A percentile compares a stretch with the other conserved stretches of the same genome.
Conservation (phyloP, 139 green algal species). For the Diplosphaera chodatii region DNA sequence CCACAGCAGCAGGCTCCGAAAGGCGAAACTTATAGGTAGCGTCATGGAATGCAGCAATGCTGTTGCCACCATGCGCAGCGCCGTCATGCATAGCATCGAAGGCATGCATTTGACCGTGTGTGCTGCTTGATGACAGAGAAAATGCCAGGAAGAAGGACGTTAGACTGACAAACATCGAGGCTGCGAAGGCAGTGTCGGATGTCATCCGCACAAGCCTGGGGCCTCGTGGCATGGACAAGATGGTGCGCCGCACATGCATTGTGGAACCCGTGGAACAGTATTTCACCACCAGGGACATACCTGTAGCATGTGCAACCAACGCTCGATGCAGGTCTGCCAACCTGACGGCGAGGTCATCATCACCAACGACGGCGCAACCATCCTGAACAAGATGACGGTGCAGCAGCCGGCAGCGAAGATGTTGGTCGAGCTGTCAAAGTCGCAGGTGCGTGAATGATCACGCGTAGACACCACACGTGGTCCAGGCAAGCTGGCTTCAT, state of each 20-base stretch:
- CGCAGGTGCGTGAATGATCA: no score
- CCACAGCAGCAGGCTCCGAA: background rate
- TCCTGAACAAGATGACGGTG: slow-evolving; percentile 97
- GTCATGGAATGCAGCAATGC: no score
- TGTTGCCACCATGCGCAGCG: no score
- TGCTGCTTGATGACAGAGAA: slow-evolving; percentile 50
- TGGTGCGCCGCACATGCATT: no score
- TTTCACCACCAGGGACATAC: no score
- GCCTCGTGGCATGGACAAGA: slow-evolving; percentile 98
- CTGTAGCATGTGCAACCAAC: no score
- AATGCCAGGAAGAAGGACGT: slow-evolving; percentile 88
- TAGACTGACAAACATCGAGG: slow-evolving; percentile 89
- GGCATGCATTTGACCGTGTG: background rate
- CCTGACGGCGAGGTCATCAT: slow-evolving; percentile 96
- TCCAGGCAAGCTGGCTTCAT: no score
- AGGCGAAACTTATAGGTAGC: background rate
- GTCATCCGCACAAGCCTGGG: slow-evolving; percentile 91
- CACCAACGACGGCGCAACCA: slow-evolving; percentile 98
- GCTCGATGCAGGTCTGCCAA: slow-evolving; percentile 77
- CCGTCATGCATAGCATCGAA: no score
- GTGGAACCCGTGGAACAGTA: no score
- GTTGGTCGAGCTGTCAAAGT: slow-evolving; percentile 97
- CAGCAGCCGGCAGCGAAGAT: slow-evolving; percentile 98
- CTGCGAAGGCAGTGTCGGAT: slow-evolving; percentile 97
- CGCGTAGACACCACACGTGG: no score